Evolutionary conservation across 192 early-diverging fungal species (phyloP).

Genomic region (Backusella morwellensis): DNA sequence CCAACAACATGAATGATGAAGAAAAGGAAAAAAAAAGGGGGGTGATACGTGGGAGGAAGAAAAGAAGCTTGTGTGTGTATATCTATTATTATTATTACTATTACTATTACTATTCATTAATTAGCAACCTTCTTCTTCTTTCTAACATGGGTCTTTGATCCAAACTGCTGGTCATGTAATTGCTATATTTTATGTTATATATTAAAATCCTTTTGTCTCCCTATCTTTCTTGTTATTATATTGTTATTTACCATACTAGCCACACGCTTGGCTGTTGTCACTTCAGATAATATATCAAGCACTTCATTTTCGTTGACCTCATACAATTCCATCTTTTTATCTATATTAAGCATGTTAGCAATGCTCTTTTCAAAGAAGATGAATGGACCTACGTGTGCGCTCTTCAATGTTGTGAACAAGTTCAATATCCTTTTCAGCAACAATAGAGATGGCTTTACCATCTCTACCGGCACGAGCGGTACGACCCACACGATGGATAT

Average conservation of each 20-base stretch:
- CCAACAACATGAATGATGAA: neutral
- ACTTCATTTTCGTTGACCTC: constrained; percentile 79
- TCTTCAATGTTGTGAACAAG: constrained; percentile 90
- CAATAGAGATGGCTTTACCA: constrained; percentile 86
- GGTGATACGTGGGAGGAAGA: neutral
- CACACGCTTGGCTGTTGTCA: constrained; percentile 82
- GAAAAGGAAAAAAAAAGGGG: neutral
- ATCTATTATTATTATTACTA: neutral
- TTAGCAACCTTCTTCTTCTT: constrained; percentile 50
- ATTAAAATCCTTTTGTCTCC: neutral
- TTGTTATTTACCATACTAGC: constrained; percentile 71
- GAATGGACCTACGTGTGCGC: constrained; percentile 57
- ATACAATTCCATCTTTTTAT: constrained; percentile 79
- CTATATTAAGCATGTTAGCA: constrained; percentile 32
- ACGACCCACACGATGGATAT: constrained; percentile 97
- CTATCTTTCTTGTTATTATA: neutral
- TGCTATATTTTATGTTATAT: constrained; percentile 28
- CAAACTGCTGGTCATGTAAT: constrained; percentile 51
- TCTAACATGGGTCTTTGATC: constrained; percentile 54
- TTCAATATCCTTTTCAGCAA: constrained; percentile 83
- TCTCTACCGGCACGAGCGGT: constrained; percentile 95
- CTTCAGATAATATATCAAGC: constrained; percentile 81
- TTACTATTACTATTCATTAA: constrained; percentile 56
- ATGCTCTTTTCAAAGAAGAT: neutral
- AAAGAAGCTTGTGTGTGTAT: neutral